Conservation (phyloP, 768 basidiomycete species). For the Podaxis sp. region DNA sequence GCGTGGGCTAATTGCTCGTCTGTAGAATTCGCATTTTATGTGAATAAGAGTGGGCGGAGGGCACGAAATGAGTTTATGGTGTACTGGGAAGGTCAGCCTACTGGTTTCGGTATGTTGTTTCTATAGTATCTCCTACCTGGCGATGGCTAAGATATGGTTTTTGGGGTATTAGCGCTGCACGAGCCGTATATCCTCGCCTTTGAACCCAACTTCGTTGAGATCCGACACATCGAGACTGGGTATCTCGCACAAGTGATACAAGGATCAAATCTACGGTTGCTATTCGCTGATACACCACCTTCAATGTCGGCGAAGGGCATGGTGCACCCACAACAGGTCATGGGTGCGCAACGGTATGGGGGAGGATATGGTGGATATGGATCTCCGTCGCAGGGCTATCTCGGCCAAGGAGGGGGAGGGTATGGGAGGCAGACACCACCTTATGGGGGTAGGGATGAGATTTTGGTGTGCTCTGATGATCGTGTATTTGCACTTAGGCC, state of each 20-base stretch:
- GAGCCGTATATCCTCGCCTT: conserved; percentile 97
- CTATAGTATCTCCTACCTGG: background rate
- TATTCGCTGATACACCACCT: conserved; percentile 93
- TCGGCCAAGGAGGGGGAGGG: conserved; percentile 2
- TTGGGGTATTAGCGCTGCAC: conserved; percentile 68
- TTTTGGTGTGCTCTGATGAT: conserved; percentile 89
- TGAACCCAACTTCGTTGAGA: conserved; percentile 95
- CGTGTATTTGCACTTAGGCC: conserved; percentile 72
- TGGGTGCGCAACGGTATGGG: conserved; percentile 17
- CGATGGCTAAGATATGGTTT: background rate
- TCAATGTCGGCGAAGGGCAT: conserved; percentile 66
- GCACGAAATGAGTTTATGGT: conserved; percentile 93
- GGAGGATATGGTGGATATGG: conserved; percentile 34
- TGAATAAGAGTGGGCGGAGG: conserved; percentile 93
- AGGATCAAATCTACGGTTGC: conserved; percentile 82
- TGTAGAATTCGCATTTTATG: conserved; percentile 97
- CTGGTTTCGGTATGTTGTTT: conserved; percentile 79
- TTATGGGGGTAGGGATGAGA: conserved; percentile 71
- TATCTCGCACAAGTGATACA: conserved; percentile 93
- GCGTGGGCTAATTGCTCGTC: conserved; percentile 15
- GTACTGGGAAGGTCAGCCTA: conserved; percentile 93
- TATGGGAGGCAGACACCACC: conserved; percentile 33
- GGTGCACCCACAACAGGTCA: conserved; percentile 23
- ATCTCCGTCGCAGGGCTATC: conserved; percentile 16
- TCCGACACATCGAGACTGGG: conserved; percentile 93